A percentile compares a stretch with the other conserved stretches of the same genome.
Evolutionary conservation across 768 basidiomycete genomes (phyloP).

Genomic region (Auricularia sp.): DNA sequence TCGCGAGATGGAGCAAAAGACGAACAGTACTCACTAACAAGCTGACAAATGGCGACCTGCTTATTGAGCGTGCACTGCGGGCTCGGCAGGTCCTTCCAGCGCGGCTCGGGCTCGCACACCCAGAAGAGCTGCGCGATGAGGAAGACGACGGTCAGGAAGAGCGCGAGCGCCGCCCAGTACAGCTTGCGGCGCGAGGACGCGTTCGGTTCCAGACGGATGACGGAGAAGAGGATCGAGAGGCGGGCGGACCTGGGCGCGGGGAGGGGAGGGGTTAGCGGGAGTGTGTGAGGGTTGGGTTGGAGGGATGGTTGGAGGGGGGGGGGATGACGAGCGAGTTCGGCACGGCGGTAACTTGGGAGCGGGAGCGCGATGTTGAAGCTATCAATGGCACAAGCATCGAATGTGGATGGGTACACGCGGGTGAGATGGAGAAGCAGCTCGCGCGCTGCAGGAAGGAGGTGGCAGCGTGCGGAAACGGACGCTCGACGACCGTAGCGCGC

Average conservation of each 20-base stretch:
- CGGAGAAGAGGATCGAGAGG: slow-evolving; percentile 44
- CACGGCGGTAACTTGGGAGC: too few species aligned
- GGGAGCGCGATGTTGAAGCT: too few species aligned
- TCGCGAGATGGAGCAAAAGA: too few species aligned
- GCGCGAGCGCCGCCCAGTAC: slow-evolving; percentile 10
- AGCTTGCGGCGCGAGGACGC: slow-evolving; percentile 9
- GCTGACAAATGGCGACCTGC: slow-evolving; percentile 42
- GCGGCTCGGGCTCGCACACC: slow-evolving; percentile 30
- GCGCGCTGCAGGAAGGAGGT: too few species aligned
- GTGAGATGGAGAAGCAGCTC: too few species aligned
- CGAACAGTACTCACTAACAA: slow-evolving; percentile 34
- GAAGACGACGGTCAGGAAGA: slow-evolving; percentile 25
- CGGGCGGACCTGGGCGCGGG: slow-evolving; percentile 30
- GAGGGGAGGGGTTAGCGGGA: background rate
- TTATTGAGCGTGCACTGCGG: slow-evolving; percentile 36
- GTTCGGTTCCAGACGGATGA: slow-evolving; percentile 42
- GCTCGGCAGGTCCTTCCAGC: slow-evolving; percentile 29
- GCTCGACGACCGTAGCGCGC: too few species aligned
- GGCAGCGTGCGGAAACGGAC: too few species aligned
- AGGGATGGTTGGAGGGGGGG: too few species aligned
- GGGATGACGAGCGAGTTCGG: too few species aligned
- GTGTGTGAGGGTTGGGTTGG: too few species aligned
- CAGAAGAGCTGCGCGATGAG: slow-evolving; percentile 37
- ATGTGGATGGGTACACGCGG: too few species aligned
- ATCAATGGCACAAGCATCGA: too few species aligned